Evolutionary conservation across 1,284 basidiomycete genomes (phyloP), one percentile per base, ranked within the genome.

Genomic region (Trichosporon ovoides): DNA sequence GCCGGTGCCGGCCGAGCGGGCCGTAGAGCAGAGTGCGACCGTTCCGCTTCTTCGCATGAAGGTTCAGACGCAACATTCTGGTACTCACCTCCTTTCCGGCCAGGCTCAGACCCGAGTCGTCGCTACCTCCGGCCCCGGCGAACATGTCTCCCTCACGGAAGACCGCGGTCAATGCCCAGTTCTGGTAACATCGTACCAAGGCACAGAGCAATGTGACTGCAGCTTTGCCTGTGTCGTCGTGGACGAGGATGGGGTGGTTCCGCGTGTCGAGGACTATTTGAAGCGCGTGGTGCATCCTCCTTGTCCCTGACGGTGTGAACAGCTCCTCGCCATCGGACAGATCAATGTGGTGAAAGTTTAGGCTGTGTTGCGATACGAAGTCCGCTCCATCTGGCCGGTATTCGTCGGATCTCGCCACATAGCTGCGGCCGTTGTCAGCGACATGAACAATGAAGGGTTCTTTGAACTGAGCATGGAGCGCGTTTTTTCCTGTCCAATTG

Each of bases 91-190:
- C 73, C 54, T 71, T 60, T 1, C 72, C 73, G 3, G 70, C 68
- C 33, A 73, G 66, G 9, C 74, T 73, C 3, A 75, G 63, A 0
- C 74, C 74, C 7, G 68, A 69, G 16, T 73, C 74, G 58, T 77
- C 74, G 18, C 72, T 65, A 1, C 74, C 74, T 9, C 73, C 72
- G 7, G 74, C 73, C 24, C 74, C 74, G n/a, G 75, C 71, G 56
- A 76, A 77, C 66, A 75, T 71, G 60, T 76, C 74, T 0, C 70
- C 72, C 55, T 76, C 74, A 1, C 70, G 70, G 59, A 66, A 76
- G 4, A 71, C 61, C n/a, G 72, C 69, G 2, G 72, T 73, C 57
- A 76, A 61, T 36, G 68, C 70, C 74, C 74, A 76, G 6, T 67
- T 62, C 52, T 76, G 70, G 43, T 75, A 66, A 22, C 70, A 60